Base-by-base conservation (phyloP, 169 alveolate genomes). In the Pseudocohnilembus persalinus region DNA sequence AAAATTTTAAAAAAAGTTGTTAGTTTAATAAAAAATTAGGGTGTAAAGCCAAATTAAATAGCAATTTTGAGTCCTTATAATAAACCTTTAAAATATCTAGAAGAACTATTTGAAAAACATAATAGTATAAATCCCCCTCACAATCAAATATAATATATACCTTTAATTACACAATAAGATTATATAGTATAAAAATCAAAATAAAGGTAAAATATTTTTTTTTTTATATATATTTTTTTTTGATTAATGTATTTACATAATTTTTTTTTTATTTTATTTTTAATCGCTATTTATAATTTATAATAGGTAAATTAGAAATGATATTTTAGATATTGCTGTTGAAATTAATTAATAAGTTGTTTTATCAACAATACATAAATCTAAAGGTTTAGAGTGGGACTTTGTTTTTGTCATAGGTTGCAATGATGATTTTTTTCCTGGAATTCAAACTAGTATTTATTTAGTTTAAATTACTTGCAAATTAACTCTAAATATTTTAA, bases 321-420 rank as follows among this genome's bases (percentile, higher is more conserved):
- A 20, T 49, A 49, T 49, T 49, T 11, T 11, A 11, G 68, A 49
- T 49, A 49, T 49, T 49, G 4, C 20, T 49, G 4, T 49, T 49
- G 68, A 49, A 49, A 49, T 11, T 49, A 49, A 49, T 73, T 77
- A 31, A 77, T 33, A 77, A 77, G 76, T 79, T 29, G 49, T 49
- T 79, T 75, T 79, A 0, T 34, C 84, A 0, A 79, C 84, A 0
- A 79, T 79, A 35, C 84, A 79, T 30, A 79, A 79, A 79, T 49
- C 76, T 26, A 79, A 79, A 63, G 84, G 84, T n/a, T 31, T 79
- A 29, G 84, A 79, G 64, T 79, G 84, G 84, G 76, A 79, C 29
- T 33, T 49, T 29, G 76, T 79, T 25, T 79, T 79, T 79, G 27
- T 79, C 26, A n/a, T 79, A 0, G 76, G 76, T 0, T 64, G 35